Evolutionary conservation across 495 filamentous ascomycete species (phyloP), one percentile per base, ranked within the genome.

Genomic region (Penicillium turbatum): DNA sequence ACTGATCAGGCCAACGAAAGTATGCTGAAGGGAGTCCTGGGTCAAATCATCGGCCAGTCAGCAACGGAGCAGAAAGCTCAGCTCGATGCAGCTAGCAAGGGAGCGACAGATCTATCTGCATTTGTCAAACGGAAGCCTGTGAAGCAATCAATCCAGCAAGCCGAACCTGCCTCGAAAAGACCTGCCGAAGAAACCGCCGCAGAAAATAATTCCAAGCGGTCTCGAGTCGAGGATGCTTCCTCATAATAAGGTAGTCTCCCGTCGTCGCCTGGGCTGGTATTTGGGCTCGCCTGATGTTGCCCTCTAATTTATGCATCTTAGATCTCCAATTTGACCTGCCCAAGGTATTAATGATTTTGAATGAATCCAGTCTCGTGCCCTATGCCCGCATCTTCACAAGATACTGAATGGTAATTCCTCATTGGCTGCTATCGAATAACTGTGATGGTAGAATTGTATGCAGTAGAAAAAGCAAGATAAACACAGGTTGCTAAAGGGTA

Each of bases 81-180:
- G 39, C 73, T 95, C 26, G 86, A 90, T 52, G 87, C 91, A 59
- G 91, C 84, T 34, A 86, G 86, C 56, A 87, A 86, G 68, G 78
- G 72, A 17, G 93, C 93, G 13, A 95, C 81, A 42, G 95, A 98
- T 63, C 69, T 98, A n/a, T 86, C 86, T 1, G 82, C 86, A 11
- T 69, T 97, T n/a, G 86, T 97, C 3, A 81, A 79, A 54, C 70
- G 88, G 49, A 95, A 95, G 78, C 73, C 81, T 51, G 60, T 59
- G 8, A 54, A 38, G 19, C 59, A 66, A 16, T 19, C 59, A 21
- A 38, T 58, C 10, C 60, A 62, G 24, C 45, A 43, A 37, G 3
- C 10, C 11, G 50, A 40, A 16, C 34, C 57, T 2, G 36, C 54
- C 32, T 56, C 60, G 4, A 72, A 72, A 51, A 64, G 72, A 16